Evolutionary conservation across 345 rosid species (phyloP).

Genomic region (Euphorbia pulcherrima): DNA sequence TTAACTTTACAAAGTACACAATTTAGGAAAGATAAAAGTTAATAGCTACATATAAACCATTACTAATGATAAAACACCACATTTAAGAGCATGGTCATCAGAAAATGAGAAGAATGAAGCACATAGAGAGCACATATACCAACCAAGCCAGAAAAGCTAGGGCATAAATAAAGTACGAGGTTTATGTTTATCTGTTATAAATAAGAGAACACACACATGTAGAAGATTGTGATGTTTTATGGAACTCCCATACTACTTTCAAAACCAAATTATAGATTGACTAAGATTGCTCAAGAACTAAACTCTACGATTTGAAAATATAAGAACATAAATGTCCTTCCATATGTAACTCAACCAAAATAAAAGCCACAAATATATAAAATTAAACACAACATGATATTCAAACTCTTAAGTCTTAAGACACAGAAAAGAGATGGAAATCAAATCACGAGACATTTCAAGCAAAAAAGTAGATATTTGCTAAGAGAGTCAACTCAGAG

Average conservation of each 20-base stretch:
- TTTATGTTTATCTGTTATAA: background rate
- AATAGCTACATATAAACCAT: background rate
- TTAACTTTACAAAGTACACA: too few relatives aligned
- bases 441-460: background rate
- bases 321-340: background rate
- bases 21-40: conserved; percentile 39
- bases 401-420: background rate
- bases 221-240: background rate
- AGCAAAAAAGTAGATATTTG: background rate
- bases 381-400: background rate
- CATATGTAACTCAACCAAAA: background rate
- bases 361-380: background rate
- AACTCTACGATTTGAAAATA: background rate
- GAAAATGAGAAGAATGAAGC: background rate
- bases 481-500: too few relatives aligned
- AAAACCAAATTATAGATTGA: background rate
- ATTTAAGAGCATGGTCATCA: background rate
- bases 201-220: background rate
- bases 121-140: background rate
- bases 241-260: background rate
- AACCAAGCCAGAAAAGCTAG: background rate
- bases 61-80: background rate
- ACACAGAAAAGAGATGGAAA: background rate
- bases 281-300: background rate
- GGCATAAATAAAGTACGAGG: background rate